Evolutionary conservation across 306 rosid genomes (phyloP).

Genomic region (Malus asiatica): DNA sequence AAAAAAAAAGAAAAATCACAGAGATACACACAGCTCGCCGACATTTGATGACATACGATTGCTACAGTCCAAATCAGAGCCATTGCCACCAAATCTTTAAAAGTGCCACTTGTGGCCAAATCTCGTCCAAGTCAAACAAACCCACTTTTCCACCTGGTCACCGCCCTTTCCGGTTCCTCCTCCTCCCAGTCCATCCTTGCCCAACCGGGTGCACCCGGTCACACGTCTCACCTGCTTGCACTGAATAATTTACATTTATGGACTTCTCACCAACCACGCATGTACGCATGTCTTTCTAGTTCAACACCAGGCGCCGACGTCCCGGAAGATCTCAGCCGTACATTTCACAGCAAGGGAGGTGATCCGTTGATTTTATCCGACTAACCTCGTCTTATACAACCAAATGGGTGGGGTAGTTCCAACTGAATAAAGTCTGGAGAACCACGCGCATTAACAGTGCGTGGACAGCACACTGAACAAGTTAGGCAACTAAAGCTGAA

Average conservation of each 20-base stretch:
- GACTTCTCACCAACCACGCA: slow-evolving; percentile 17
- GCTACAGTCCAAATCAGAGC: slow-evolving; percentile 22
- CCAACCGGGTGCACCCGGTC: slow-evolving; percentile 28
- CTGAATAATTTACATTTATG: neutral
- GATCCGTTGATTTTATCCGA: slow-evolving; percentile 5
- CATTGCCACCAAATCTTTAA: slow-evolving; percentile 30
- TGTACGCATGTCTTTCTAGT: neutral
- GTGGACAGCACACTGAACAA: neutral
- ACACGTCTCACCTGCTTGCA: neutral
- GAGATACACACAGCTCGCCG: slow-evolving; percentile 27
- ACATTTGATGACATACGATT: slow-evolving; percentile 10
- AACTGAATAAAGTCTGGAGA: neutral
- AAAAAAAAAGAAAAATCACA: neutral
- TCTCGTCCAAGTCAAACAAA: slow-evolving; percentile 32
- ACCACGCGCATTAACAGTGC: neutral
- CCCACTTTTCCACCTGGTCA: slow-evolving; percentile 16
- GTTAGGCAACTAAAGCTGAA: neutral
- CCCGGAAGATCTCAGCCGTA: neutral
- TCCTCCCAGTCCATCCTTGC: neutral
- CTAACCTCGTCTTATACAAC: neutral
- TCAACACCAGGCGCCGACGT: neutral
- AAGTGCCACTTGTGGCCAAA: slow-evolving; percentile 42
- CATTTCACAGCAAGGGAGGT: neutral
- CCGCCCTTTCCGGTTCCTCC: slow-evolving; percentile 6
- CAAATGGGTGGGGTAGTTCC: neutral